Percentiles rank a stretch among this genome's conserved stretches.
These are phyloP conservation scores for Komagataella pseudopastoris DNA, from an alignment of 805 yeast genomes.

Conservation along the genomic window DNA sequence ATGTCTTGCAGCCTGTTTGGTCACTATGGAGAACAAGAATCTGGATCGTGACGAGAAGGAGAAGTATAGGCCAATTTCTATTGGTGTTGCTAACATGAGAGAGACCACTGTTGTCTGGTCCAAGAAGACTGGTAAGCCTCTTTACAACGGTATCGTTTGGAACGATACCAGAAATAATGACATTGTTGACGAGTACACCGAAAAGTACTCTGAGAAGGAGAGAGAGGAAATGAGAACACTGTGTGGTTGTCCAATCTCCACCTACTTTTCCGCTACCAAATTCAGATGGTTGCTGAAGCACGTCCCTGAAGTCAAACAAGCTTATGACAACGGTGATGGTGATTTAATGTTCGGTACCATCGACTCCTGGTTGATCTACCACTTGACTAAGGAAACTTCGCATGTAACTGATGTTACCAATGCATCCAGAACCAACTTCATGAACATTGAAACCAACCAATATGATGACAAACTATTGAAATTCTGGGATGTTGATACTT, in stretches of 20 bases:
- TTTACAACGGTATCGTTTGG: slow-evolving; percentile 90
- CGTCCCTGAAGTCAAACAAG: slow-evolving; percentile 46
- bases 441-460: slow-evolving; percentile 63
- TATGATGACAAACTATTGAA: slow-evolving; percentile 67
- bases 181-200: slow-evolving; percentile 50
- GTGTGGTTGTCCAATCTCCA: slow-evolving; percentile 80
- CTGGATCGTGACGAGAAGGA: slow-evolving; percentile 24
- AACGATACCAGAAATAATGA: slow-evolving; percentile 81
- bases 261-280: slow-evolving; percentile 86
- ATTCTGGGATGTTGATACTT: slow-evolving; percentile 69
- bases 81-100: slow-evolving; percentile 93
- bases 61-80: slow-evolving; percentile 50
- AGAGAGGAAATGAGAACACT: slow-evolving; percentile 45
- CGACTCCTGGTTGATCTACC: slow-evolving; percentile 87
- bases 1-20: slow-evolving; percentile 59
- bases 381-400: slow-evolving; percentile 55
- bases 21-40: slow-evolving; percentile 39
- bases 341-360: slow-evolving; percentile 85
- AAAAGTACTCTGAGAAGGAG: slow-evolving; percentile 36
- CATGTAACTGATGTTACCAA: slow-evolving; percentile 82
- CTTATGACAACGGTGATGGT: slow-evolving; percentile 59
- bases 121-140: slow-evolving; percentile 65
- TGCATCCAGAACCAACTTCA: slow-evolving; percentile 83
- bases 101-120: slow-evolving; percentile 91
- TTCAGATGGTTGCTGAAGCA: slow-evolving; percentile 83